Evolutionary conservation across 2,329 filamentous ascomycete species (phyloP), one percentile per base, ranked within the genome.

Genomic region (Fusarium buharicum): DNA sequence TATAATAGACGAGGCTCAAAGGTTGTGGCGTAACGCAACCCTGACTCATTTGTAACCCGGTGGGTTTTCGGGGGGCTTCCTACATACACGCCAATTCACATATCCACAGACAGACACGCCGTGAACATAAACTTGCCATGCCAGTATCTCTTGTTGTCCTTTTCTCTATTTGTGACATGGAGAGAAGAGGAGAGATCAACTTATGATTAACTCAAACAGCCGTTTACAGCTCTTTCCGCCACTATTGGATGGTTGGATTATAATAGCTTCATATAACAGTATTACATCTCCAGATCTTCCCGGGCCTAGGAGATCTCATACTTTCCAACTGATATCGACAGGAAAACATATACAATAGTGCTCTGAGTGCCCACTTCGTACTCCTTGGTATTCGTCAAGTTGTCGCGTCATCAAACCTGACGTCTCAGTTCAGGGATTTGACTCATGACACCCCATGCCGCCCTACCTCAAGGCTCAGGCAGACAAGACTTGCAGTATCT

Each of bases 31-130:
- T n/a, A 33, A n/a, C 30, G 30, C 13, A 20, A 41, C 24, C 48
- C 38, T 48, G 41, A 27, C 9, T 14, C 48, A 59, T 31, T 59
- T 33, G 17, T 39, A 46, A 24, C 24, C 34, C 30, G 27, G 56
- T 59, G 55, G 55, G 36, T 41, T 41, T 13, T 20, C 17, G 36
- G 36, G 31, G 38, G 20, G 47, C 41, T 60, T n/a, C 18, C 36
- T 39, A 18, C 17, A 22, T 37, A 43, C 48, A 55, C 50, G 56
- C 34, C 41, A 30, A 11, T 33, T n/a, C 12, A 33, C 30, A 33
- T n/a, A 14, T n/a, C 14, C 30, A 13, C 13, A n/a, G 6, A 13
- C 13, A 33, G 30, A 33, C 30, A 33, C 30, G 14, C 30, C 12
- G 30, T 33, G 6, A 14, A n/a, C 6, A 36, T 48, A 43, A 34